Percentiles rank a stretch among this genome's conserved stretches.
Conservation (phyloP, 2,329 filamentous ascomycete genomes). For the Neonectria magnoliae region DNA sequence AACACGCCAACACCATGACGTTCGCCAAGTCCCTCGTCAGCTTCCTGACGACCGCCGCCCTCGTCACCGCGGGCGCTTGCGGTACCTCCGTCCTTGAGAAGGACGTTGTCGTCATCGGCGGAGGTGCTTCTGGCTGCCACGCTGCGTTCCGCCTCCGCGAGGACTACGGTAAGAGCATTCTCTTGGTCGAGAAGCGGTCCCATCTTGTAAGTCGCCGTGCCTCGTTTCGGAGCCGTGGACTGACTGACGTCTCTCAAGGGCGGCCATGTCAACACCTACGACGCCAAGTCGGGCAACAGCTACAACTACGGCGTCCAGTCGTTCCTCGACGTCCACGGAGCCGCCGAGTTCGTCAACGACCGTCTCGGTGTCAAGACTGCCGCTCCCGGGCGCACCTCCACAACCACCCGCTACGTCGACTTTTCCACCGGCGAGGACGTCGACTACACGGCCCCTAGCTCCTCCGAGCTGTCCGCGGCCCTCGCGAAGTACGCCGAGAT, state of each 20-base stretch:
- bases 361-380: conserved; percentile 52
- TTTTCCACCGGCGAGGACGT: conserved; percentile 48
- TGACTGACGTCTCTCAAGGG: conserved; percentile 45
- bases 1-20: not conserved
- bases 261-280: conserved; percentile 61
- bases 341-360: conserved; percentile 53
- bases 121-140: conserved; percentile 50
- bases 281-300: conserved; percentile 48
- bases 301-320: conserved; percentile 52
- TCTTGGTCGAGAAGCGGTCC: conserved; percentile 49
- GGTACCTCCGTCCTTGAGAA: conserved; percentile 18
- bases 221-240: not conserved
- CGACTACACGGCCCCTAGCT: conserved; percentile 37
- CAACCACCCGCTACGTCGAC: conserved; percentile 48
- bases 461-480: conserved; percentile 35
- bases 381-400: conserved; percentile 33
- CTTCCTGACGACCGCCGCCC: conserved; percentile 15
- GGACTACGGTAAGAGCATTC: conserved; percentile 46
- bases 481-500: conserved; percentile 44
- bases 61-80: not conserved
- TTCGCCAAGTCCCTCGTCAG: conserved; percentile 12
- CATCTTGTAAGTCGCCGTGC: conserved; percentile 41
- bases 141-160: conserved; percentile 50
- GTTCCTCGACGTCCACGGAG: conserved; percentile 51
- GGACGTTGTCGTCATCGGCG: conserved; percentile 51